phyloP scores from a whole-genome alignment of 2,329 filamentous ascomycete genomes.

The Aspergillus bombycis region DNA sequence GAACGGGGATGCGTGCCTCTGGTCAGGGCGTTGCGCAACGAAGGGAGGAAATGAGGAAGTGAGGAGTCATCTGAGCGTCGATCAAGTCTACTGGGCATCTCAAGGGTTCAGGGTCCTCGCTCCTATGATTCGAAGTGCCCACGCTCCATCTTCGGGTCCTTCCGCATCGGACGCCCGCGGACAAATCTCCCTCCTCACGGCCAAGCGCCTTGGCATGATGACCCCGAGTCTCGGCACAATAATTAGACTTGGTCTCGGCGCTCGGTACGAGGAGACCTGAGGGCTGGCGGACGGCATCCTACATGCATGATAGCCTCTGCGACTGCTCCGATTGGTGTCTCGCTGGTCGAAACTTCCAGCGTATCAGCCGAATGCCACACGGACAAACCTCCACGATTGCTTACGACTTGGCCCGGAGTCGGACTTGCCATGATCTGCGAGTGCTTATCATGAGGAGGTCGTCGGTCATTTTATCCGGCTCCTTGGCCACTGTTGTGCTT shows the following conservation, averaged over 20 bases:
- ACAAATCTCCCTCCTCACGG: conserved; percentile 4
- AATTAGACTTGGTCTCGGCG: neutral
- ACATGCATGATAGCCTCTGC: neutral
- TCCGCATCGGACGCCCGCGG: neutral
- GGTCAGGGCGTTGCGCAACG: neutral
- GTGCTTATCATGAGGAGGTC: conserved; percentile 1
- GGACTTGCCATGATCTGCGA: neutral
- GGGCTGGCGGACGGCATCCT: neutral
- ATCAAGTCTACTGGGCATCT: neutral
- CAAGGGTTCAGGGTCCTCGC: neutral
- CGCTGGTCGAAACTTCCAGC: neutral
- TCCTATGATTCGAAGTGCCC: neutral
- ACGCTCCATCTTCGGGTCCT: conserved; percentile 6
- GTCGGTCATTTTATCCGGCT: neutral
- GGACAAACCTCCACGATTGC: neutral
- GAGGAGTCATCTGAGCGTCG: conserved; percentile 1
- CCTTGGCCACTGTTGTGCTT: neutral
- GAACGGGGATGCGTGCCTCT: neutral
- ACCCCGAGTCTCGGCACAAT: conserved; percentile 7
- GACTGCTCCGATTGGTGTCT: neutral
- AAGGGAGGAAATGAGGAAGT: neutral
- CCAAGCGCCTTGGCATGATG: conserved; percentile 7
- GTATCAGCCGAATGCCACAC: neutral
- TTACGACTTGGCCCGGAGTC: neutral
- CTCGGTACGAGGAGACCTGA: neutral